Base-by-base conservation (phyloP, 1,284 basidiomycete species). In the Erythrobasidium hasegawianum region DNA sequence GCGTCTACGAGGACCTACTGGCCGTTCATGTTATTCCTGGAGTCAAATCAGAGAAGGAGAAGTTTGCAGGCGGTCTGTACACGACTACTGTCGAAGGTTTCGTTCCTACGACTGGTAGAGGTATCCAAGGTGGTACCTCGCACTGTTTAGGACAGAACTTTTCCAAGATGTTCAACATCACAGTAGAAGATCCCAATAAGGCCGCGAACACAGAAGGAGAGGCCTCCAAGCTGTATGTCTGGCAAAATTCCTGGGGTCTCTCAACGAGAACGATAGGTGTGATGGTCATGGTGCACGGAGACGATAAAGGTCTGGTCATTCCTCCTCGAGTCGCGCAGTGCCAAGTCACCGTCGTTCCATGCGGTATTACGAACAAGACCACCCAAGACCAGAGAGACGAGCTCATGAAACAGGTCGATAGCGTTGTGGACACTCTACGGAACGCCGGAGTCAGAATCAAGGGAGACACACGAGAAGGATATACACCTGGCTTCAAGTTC, bases 251-350 rank as follows among this genome's bases (percentile, higher is more conserved):
- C 58, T 98, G 95, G 96, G 96, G 96, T 76, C 80, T 98, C 53
- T 92, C 89, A 56, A 98, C 96, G n/a, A 84, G 95, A 66, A 86
- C 89, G 40, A 93, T 99, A 73, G 95, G 95, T 77, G 91, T 97
- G 68, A 97, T 97, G 93, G 94, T 97, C 75, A 99, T 99, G 95
- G 86, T 92, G 10, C 96, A 99, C 77, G 95, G 95, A 59, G 96
- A 99, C 79, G 91, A 99, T 78, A 90, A 97, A 76, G 95, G 95
- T 52, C 80, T 99, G 70, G 94, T 98, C 13, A 85, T 97, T 70
- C 96, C 95, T 33, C 95, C 95, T 61, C 84, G 91, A 26, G 95
- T 98, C 22, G 91, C 95, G n/a, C 85, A 85, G 71, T 79, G 95
- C 24, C 95, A 99, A 80, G 93, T 87, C 57, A 83, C 96, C 55